phyloP scores from a whole-genome alignment of 2,329 filamentous ascomycete genomes.

The Fusarium annulatum region DNA sequence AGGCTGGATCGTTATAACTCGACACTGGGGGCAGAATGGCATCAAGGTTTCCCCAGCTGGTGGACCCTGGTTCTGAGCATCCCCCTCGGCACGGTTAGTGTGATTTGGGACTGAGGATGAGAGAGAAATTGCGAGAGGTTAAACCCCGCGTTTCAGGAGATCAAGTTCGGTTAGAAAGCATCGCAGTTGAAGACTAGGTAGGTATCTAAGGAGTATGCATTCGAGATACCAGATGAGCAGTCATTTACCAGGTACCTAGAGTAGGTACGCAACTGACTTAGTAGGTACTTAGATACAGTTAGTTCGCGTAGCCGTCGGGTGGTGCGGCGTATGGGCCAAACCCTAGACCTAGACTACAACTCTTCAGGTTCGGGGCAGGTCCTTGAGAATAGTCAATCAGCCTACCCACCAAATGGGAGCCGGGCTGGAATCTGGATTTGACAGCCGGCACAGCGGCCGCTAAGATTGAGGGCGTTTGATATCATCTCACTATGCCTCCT shows the following conservation, averaged over 20 bases:
- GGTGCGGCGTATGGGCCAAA: background rate
- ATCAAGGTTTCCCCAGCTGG: conserved; percentile 35
- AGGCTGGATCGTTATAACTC: background rate
- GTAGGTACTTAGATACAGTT: background rate
- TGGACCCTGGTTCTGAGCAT: conserved; percentile 26
- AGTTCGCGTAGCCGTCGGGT: background rate
- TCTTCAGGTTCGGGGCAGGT: conserved; percentile 15
- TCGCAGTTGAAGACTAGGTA: background rate
- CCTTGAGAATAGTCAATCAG: background rate
- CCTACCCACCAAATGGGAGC: background rate
- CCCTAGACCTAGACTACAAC: background rate
- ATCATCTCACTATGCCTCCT: background rate
- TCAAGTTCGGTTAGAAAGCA: background rate
- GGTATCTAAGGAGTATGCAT: background rate
- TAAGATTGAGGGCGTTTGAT: conserved; percentile 42
- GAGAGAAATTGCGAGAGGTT: conserved; percentile 1
- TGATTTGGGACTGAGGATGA: conserved; percentile 1
- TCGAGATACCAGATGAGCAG: background rate
- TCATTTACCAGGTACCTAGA: background rate
- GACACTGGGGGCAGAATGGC: conserved; percentile 21
- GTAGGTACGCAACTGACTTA: background rate
- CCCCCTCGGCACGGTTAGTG: conserved; percentile 8
- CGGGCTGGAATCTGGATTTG: conserved; percentile 37
- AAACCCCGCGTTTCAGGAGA: conserved; percentile 31
- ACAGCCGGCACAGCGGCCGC: conserved; percentile 41